These are phyloP conservation scores for Coprinopsis marcescibilis DNA, from an alignment of 768 basidiomycete genomes.

Conservation along the genomic window DNA sequence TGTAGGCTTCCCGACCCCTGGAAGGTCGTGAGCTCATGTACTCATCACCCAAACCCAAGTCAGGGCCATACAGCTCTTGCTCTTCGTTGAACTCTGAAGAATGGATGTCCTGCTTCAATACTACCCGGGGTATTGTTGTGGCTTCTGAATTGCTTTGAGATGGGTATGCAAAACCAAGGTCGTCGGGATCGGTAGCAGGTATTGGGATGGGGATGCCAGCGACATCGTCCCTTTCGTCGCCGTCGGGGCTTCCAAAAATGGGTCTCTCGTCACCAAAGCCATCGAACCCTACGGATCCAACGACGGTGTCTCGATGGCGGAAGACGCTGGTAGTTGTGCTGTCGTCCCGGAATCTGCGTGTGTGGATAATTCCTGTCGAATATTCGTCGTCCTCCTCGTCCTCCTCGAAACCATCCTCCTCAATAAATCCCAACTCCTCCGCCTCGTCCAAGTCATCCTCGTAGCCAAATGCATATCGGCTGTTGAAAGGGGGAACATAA, in stretches of 20 bases:
- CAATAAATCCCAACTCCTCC: slow-evolving; percentile 17
- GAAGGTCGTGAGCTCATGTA: slow-evolving; percentile 24
- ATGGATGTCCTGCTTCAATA: slow-evolving; percentile 8
- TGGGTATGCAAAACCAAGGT: neutral
- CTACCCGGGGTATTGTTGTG: slow-evolving; percentile 19
- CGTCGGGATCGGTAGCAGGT: neutral
- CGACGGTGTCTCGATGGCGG: slow-evolving; percentile 4
- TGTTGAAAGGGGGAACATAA: slow-evolving; percentile 53
- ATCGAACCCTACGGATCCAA: slow-evolving; percentile 10
- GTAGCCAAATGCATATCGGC: slow-evolving; percentile 22
- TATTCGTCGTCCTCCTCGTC: slow-evolving; percentile 7
- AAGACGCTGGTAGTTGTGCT: slow-evolving; percentile 2
- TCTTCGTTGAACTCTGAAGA: too few relatives aligned
- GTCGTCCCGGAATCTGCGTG: neutral
- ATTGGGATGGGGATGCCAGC: slow-evolving; percentile 9
- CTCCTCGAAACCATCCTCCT: slow-evolving; percentile 16
- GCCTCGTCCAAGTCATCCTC: slow-evolving; percentile 13
- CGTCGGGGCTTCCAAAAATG: slow-evolving; percentile 1
- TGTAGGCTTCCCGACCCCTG: slow-evolving; percentile 19
- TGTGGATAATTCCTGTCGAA: neutral
- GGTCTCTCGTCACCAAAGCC: too few relatives aligned
- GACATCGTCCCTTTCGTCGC: neutral
- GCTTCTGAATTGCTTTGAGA: slow-evolving; percentile 9
- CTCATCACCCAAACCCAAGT: slow-evolving; percentile 51
- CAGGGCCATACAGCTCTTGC: slow-evolving; percentile 57